These are phyloP conservation scores for Spathaspora arborariae DNA, from an alignment of 805 yeast genomes.

Conservation along the genomic window DNA sequence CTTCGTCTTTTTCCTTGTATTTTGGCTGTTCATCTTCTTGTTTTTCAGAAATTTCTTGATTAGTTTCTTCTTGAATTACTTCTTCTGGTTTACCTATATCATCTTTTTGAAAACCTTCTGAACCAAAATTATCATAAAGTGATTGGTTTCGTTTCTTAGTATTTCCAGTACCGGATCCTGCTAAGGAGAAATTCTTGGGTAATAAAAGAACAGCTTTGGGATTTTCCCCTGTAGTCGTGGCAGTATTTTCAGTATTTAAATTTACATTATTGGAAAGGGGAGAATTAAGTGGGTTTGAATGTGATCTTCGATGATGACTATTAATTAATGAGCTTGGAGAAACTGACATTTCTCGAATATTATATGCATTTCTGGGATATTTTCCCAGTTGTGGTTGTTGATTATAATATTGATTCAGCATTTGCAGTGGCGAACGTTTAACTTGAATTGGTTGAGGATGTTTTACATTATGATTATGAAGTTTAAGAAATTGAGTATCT, in stretches of 20 bases:
- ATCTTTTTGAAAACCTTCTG: neutral
- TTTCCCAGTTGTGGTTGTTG: neutral
- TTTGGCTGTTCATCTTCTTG: neutral
- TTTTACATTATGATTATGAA: neutral
- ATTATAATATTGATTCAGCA: neutral
- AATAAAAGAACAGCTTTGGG: conserved; percentile 46
- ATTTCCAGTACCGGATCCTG: conserved; percentile 7
- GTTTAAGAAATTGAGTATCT: neutral
- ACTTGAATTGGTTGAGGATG: neutral
- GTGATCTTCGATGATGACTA: conserved; percentile 25
- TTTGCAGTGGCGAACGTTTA: conserved; percentile 1
- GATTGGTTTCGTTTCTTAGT: conserved; percentile 20
- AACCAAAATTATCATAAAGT: conserved; percentile 3
- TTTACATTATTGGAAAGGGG: conserved; percentile 7
- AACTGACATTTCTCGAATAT: conserved; percentile 18
- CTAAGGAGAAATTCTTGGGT: conserved; percentile 44
- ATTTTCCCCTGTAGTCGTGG: neutral
- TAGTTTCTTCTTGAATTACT: neutral
- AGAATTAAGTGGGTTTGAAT: conserved; percentile 24
- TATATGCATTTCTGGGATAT: neutral
- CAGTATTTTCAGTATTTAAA: neutral
- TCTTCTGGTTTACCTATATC: neutral
- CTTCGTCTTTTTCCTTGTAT: neutral
- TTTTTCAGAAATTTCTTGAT: no score
- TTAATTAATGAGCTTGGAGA: conserved; percentile 20